Conservation (phyloP, 2,329 filamentous ascomycete species). For the Aureobasidium sp. region DNA sequence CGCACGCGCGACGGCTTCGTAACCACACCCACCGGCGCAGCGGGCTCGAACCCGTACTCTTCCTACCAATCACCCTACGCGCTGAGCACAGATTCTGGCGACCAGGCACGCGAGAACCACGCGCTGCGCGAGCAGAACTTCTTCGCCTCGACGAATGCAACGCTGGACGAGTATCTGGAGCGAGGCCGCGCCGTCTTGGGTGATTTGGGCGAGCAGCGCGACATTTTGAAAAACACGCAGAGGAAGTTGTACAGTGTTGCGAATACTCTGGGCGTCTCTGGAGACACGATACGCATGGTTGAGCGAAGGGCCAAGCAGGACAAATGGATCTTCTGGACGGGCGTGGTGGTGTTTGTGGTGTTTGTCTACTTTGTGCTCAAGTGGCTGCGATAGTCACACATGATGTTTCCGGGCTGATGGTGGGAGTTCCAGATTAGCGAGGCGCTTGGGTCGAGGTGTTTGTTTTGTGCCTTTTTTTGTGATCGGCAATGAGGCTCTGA, state of each 20-base stretch:
- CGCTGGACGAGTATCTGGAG: slow-evolving; percentile 90
- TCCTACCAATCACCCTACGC: slow-evolving; percentile 29
- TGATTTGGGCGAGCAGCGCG: slow-evolving; percentile 79
- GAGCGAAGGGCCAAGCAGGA: slow-evolving; percentile 86
- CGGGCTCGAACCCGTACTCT: slow-evolving; percentile 32
- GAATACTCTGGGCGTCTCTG: slow-evolving; percentile 85
- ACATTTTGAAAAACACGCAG: slow-evolving; percentile 93
- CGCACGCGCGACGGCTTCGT: slow-evolving; percentile 26
- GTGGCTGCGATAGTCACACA: slow-evolving; percentile 70
- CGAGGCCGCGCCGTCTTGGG: slow-evolving; percentile 82
- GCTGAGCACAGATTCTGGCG: slow-evolving; percentile 18
- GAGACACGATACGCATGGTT: slow-evolving; percentile 95
- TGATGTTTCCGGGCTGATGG: too few species aligned
- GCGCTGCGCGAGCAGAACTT: slow-evolving; percentile 85
- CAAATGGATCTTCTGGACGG: slow-evolving; percentile 94
- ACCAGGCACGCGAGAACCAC: slow-evolving; percentile 56
- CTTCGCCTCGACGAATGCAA: slow-evolving; percentile 68
- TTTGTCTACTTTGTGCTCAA: slow-evolving; percentile 91
- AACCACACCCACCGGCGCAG: slow-evolving; percentile 6
- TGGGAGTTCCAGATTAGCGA: not conserved
- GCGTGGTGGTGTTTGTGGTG: slow-evolving; percentile 74
- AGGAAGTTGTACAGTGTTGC: slow-evolving; percentile 83
- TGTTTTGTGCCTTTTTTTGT: not conserved
- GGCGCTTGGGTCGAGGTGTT: not conserved
- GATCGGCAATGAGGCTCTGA: not conserved